Evolutionary conservation across 805 yeast genomes (phyloP).

Genomic region (Lipomyces orientalis): DNA sequence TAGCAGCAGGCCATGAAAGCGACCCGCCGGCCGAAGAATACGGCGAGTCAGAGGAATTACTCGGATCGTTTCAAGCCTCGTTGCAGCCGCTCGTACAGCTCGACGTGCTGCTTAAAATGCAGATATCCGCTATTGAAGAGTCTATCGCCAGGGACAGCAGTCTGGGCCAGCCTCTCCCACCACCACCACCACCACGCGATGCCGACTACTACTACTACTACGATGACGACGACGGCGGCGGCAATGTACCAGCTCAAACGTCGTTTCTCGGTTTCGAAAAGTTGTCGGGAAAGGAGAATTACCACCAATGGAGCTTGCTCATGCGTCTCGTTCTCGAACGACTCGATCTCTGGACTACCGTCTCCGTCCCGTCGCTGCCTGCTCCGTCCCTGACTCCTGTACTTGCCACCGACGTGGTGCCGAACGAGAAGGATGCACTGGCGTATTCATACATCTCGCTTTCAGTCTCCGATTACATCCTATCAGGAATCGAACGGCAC

Average conservation of each 20-base stretch:
- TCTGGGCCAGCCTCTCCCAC: too few relatives aligned
- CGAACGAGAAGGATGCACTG: conserved; percentile 6
- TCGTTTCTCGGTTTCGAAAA: conserved; percentile 29
- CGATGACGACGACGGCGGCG: background rate
- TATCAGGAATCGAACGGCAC: background rate
- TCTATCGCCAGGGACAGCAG: conserved; percentile 1
- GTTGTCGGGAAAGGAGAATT: conserved; percentile 15
- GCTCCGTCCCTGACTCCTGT: background rate
- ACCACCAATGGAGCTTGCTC: conserved; percentile 22
- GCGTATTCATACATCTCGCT: conserved; percentile 22
- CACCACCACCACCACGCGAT: background rate
- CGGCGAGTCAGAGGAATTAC: background rate
- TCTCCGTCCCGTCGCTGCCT: background rate
- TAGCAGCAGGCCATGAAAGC: background rate
- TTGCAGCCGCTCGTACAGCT: conserved; percentile 16
- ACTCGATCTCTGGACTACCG: conserved; percentile 21
- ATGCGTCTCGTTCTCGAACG: conserved; percentile 14
- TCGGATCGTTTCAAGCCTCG: conserved; percentile 6
- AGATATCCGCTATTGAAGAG: conserved; percentile 15
- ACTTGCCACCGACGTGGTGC: background rate
- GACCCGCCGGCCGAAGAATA: background rate
- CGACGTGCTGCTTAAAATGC: conserved; percentile 24
- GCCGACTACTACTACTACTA: background rate
- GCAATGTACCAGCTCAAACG: background rate
- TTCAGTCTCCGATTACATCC: conserved; percentile 15